Percentiles rank a stretch among this genome's conserved stretches.
Conservation (phyloP, 257 asterid genomes). For the Nicotiana paniculata region DNA sequence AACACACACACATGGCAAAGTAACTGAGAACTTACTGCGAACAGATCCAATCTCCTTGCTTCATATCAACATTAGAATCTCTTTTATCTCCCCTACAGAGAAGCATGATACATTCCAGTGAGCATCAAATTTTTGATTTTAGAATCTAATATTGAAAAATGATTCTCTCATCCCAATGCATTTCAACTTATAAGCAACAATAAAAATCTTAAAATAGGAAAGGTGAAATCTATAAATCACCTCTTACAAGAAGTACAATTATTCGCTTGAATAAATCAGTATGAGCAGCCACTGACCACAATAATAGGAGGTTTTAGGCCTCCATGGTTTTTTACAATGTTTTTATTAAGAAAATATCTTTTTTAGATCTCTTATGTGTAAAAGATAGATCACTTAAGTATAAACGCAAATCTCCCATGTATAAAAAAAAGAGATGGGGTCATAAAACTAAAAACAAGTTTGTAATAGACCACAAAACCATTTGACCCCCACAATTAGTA, state of each 20-base stretch:
- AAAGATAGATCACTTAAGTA: too few species aligned
- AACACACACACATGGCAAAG: not conserved
- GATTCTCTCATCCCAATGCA: not conserved
- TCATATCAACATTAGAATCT: constrained; percentile 18
- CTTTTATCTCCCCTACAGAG: constrained; percentile 23
- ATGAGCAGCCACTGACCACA: not conserved
- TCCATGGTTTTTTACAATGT: too few species aligned
- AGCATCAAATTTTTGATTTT: constrained; percentile 31
- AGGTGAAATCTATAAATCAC: constrained; percentile 2
- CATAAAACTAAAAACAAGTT: too few species aligned
- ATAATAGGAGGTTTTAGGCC: too few species aligned
- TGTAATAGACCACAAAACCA: too few species aligned
- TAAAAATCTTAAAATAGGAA: not conserved
- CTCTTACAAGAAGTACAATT: not conserved
- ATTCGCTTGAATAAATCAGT: not conserved
- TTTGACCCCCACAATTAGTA: too few species aligned
- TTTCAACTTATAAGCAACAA: not conserved
- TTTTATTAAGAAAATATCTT: too few species aligned
- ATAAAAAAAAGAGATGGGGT: too few species aligned
- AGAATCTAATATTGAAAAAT: not conserved
- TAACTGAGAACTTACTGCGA: constrained; percentile 18
- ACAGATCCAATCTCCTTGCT: constrained; percentile 43
- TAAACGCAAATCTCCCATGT: too few species aligned
- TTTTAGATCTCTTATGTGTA: too few species aligned
- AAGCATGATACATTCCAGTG: constrained; percentile 17